Base-by-base conservation (phyloP, 2,329 filamentous ascomycete species). In the Colletotrichum aenigma region DNA sequence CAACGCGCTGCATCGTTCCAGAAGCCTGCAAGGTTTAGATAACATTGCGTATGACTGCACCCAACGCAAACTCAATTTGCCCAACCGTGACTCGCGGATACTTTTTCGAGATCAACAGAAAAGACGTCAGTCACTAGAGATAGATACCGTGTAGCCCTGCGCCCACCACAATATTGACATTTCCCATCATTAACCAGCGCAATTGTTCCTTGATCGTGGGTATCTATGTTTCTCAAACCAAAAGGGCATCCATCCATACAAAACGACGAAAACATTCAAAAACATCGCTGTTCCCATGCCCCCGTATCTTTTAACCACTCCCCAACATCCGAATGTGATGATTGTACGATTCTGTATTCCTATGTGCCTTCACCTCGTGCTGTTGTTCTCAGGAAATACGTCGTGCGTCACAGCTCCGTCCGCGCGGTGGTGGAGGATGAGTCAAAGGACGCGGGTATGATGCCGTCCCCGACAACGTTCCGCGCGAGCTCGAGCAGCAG, bases 201-300 rank as follows among this genome's bases (percentile, higher is more conserved):
- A 52, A 52, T 48, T 66, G 52, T 66, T 28, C 36, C 38, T n/a
- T 66, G 38, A 21, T 66, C 32, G 36, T 66, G 70, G 73, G 73
- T 75, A 75, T 75, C 73, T 73, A 64, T 75, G 72, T 75, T 48
- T 72, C 38, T 66, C 43, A 55, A 62, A 61, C 26, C 55, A 34
- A 32, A 62, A 52, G 26, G 9, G 7, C 28, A 16, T 58, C 21
- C 66, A 38, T 38, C 36, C 36, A 6, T 58, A 56, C 66, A 38
- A 48, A 68, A 58, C 13, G 21, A 21, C 13, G 30, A 38, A 43
- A 64, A 13, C 32, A 64, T 61, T 30, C 26, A n/a, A 43, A 61
- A 60, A 61, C 30, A 61, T 61, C 58, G 34, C 30, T 26, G 61
- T 26, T 21, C 18, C 36, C 21, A 38, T 43, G 30, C 43, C 43